A percentile compares a stretch with the other conserved stretches of the same genome.
phyloP scores from a whole-genome alignment of 768 basidiomycete genomes.

The Xanthoconium purpureum region DNA sequence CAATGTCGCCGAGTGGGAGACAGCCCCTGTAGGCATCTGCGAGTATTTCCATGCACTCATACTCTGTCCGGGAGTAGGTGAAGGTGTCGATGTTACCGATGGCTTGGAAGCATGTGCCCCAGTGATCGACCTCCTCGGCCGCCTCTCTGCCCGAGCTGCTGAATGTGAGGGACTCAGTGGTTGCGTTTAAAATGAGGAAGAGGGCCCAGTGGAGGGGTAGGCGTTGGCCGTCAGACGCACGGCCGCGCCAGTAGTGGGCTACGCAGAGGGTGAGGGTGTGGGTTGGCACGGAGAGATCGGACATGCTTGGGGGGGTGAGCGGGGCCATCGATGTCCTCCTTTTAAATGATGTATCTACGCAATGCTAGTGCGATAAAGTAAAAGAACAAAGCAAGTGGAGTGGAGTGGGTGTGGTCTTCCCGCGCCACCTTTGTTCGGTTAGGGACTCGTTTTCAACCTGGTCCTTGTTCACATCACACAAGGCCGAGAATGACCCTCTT shows the following conservation, averaged over 20 bases:
- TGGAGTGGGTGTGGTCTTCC: slow-evolving; percentile 13
- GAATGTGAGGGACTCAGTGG: slow-evolving; percentile 13
- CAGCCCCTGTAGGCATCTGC: slow-evolving; percentile 30
- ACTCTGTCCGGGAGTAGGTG: slow-evolving; percentile 24
- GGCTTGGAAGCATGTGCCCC: slow-evolving; percentile 31
- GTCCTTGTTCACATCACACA: slow-evolving; percentile 26
- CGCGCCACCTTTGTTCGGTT: slow-evolving; percentile 25
- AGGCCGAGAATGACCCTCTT: slow-evolving; percentile 56
- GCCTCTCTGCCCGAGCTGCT: slow-evolving; percentile 23
- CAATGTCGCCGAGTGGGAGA: slow-evolving; percentile 24
- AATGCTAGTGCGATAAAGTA: slow-evolving; percentile 16
- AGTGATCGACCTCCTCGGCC: slow-evolving; percentile 27
- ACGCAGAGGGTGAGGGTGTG: slow-evolving; percentile 26
- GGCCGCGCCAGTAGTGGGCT: slow-evolving; percentile 31
- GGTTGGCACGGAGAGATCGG: slow-evolving; percentile 1
- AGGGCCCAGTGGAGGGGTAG: slow-evolving; percentile 32
- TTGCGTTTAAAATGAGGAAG: slow-evolving; percentile 28
- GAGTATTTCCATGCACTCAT: slow-evolving; percentile 32
- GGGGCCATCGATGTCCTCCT: neutral
- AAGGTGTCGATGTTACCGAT: slow-evolving; percentile 31
- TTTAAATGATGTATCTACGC: slow-evolving; percentile 15
- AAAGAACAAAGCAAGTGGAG: slow-evolving; percentile 12
- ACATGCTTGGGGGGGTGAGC: slow-evolving; percentile 12
- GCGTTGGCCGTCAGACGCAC: slow-evolving; percentile 18
- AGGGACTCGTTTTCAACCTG: slow-evolving; percentile 17